Evolutionary conservation across 164 flowering plant genomes (phyloP), one percentile per base, ranked within the genome.

Genomic region (Houttuynia cordata): DNA sequence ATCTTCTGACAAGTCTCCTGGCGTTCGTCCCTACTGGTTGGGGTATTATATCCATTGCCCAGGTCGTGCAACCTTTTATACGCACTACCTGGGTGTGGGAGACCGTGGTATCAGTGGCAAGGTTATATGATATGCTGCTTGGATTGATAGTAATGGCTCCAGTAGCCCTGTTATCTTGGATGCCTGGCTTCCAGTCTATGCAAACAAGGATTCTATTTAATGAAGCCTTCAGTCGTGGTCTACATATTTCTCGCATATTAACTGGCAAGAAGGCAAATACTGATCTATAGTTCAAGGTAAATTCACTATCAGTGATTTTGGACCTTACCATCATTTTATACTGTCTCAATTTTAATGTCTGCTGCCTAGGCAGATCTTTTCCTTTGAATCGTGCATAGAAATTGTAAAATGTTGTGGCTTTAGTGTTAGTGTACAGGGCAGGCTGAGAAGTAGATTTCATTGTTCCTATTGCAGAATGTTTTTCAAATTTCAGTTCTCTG

Each of bases 11-110:
- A 17, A 80, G 97, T 62, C 61, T 78, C 54, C 45, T 92, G 84
- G 98, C 94, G 7, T 81, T 92, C 62, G 77, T 92, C 8, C 98
- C 98, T 1, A 87, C 98, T 0, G 98, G 97, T 3, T 92, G 98
- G 98, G 98, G 97, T 30, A 53, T 89, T 8, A 78, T 87, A 62
- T 81, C 58, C 10, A 89, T 92, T 64, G 96, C 96, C 1, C 95
- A 74, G 65, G 93, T 87, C 6, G 75, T 89, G 40, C 78, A 85
- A 56, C 91, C 96, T 8, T 89, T 92, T 69, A 64, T 92, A 64
- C 78, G 84, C 73, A 54, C 86, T 39, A 80, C 88, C 24, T 64
- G 81, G 59, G 82, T 80, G 17, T 92, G 98, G 98, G 93, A 82
- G 1, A 84, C 87, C 30, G 86, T 89, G 59, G 86, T 85, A 58